Evolutionary conservation across 805 yeast genomes (phyloP).

Genomic region (Metschnikowia kofuensis): DNA sequence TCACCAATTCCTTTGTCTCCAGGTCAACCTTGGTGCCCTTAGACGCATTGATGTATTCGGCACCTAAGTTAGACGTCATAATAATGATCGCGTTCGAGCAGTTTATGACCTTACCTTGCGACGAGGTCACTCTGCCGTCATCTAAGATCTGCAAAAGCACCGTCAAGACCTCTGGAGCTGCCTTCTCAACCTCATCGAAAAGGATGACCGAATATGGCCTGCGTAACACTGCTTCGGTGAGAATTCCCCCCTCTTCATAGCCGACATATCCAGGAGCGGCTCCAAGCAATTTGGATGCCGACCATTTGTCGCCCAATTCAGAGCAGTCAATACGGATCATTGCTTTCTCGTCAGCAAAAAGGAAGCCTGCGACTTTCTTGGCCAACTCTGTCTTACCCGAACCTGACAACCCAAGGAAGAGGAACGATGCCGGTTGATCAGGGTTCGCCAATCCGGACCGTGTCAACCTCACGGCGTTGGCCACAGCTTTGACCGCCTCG

Average conservation of each 20-base stretch:
- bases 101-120: constrained; percentile 90
- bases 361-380: constrained; percentile 92
- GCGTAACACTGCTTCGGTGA: constrained; percentile 87
- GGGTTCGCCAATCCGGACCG: constrained; percentile 97
- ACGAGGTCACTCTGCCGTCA: constrained; percentile 94
- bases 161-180: constrained; percentile 96
- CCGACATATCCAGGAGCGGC: constrained; percentile 97
- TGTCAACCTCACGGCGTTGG: constrained; percentile 89
- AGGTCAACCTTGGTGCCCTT: constrained; percentile 64
- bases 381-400: constrained; percentile 99
- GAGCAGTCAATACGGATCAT: constrained; percentile 98
- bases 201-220: constrained; percentile 94
- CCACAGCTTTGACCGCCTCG: constrained; percentile 93
- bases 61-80: constrained; percentile 97
- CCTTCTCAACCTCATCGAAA: constrained; percentile 97
- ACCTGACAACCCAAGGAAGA: constrained; percentile 93
- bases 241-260: constrained; percentile 94
- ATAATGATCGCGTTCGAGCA: constrained; percentile 90
- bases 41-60: constrained; percentile 73
- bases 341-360: constrained; percentile 93
- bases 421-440: constrained; percentile 91
- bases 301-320: constrained; percentile 91
- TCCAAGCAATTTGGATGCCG: constrained; percentile 91
- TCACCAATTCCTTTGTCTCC: constrained; percentile 70
- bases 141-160: constrained; percentile 88